These are phyloP conservation scores for Aspergillus mulundensis DNA, from an alignment of 495 filamentous ascomycete species.

Conservation along the genomic window DNA sequence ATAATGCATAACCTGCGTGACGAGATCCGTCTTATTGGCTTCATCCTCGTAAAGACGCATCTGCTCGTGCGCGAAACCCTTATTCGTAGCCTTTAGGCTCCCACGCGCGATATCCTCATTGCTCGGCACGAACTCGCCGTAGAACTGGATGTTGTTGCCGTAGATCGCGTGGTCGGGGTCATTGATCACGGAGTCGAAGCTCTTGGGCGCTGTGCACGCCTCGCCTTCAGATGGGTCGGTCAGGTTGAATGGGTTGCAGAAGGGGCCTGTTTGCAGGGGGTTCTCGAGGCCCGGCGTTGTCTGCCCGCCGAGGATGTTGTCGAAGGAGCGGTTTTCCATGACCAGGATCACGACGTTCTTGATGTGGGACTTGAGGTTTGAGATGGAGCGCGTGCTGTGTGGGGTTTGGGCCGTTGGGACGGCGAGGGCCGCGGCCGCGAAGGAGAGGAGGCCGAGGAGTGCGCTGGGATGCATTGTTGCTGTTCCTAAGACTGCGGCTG, in stretches of 20 bases:
- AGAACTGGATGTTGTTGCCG: slow-evolving; percentile 51
- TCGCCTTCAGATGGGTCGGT: slow-evolving; percentile 33
- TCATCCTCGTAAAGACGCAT: slow-evolving; percentile 28
- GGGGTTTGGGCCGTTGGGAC: slow-evolving; percentile 20
- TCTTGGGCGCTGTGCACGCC: slow-evolving; percentile 38
- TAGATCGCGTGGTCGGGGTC: slow-evolving; percentile 49
- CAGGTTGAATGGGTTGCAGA: slow-evolving; percentile 41
- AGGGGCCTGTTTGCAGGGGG: slow-evolving; percentile 42
- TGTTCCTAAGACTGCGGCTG: no score
- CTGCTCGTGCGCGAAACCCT: slow-evolving; percentile 50
- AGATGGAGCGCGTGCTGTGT: slow-evolving; percentile 23
- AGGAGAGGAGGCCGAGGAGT: slow-evolving; percentile 34
- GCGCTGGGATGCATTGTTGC: slow-evolving; percentile 33
- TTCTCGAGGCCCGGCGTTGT: slow-evolving; percentile 37
- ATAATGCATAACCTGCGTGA: slow-evolving; percentile 48
- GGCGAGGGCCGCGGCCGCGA: slow-evolving; percentile 29
- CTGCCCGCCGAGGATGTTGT: slow-evolving; percentile 44
- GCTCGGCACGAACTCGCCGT: slow-evolving; percentile 39
- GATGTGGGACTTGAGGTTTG: slow-evolving; percentile 38
- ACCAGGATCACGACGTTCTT: slow-evolving; percentile 45
- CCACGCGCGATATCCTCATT: slow-evolving; percentile 33
- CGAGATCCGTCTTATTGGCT: slow-evolving; percentile 32
- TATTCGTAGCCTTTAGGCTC: slow-evolving; percentile 30
- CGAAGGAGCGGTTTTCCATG: slow-evolving; percentile 46
- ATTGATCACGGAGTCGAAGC: slow-evolving; percentile 42